Conservation (phyloP, 192 early-diverging fungal species). For the Backusella circina region DNA sequence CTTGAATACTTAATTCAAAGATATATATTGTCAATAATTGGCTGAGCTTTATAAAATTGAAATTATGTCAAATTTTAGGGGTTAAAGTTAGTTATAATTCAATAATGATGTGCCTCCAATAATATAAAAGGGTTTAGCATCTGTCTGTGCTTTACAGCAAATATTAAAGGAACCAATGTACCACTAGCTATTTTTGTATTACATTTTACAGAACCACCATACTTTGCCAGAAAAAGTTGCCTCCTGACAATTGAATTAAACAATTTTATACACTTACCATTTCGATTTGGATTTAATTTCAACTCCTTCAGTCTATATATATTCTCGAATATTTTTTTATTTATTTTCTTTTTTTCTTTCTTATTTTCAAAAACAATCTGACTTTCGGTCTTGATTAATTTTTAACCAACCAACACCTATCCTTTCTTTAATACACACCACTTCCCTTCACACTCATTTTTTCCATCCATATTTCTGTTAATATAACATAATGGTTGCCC, state of each 20-base stretch:
- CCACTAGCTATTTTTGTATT: background rate
- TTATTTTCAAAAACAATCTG: background rate
- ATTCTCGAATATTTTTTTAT: background rate
- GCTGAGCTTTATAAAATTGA: background rate
- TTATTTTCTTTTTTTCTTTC: conserved; percentile 1
- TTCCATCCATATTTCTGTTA: background rate
- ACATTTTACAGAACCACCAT: background rate
- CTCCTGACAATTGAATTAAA: background rate
- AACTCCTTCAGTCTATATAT: conserved; percentile 6
- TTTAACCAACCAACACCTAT: background rate
- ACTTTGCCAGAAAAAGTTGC: background rate
- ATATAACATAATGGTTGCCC: background rate
- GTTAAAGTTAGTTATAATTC: background rate
- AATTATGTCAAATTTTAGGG: background rate
- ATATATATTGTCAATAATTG: background rate
- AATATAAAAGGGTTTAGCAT: background rate
- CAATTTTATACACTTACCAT: conserved; percentile 1
- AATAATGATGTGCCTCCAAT: background rate
- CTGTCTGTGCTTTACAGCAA: background rate
- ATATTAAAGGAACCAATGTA: background rate
- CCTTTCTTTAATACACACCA: background rate
- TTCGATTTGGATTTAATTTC: conserved; percentile 1
- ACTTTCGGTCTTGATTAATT: background rate
- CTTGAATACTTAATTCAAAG: background rate
- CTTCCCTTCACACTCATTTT: background rate